A percentile compares a stretch with the other conserved stretches of the same genome.
phyloP scores from a whole-genome alignment of 1,284 basidiomycete species.

The Pseudozyma tsukubaensis region DNA sequence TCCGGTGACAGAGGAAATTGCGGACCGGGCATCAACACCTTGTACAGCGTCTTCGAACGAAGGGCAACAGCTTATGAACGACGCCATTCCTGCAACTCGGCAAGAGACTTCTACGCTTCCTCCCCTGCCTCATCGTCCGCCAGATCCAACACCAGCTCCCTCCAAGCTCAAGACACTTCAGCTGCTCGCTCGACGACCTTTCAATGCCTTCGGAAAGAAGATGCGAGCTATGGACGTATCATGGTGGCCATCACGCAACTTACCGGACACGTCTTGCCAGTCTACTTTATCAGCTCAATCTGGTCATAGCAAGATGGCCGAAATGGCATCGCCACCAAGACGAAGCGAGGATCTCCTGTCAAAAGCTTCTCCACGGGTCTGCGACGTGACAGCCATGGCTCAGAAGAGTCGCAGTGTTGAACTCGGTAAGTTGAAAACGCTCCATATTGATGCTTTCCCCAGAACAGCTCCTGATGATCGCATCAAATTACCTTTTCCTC shows the following conservation, averaged over 20 bases:
- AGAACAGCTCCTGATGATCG: neutral
- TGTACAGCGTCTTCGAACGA: no score
- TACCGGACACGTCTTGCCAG: neutral
- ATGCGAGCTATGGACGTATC: constrained; percentile 31
- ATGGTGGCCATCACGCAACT: constrained; percentile 31
- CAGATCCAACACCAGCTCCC: neutral
- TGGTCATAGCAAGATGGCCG: neutral
- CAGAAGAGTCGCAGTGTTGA: constrained; percentile 35
- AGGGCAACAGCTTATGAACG: no score
- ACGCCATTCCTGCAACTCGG: neutral
- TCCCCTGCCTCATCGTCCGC: neutral
- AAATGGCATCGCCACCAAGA: constrained; percentile 2
- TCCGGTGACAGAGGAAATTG: no score
- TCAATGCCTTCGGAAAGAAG: constrained; percentile 34
- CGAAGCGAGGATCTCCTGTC: constrained; percentile 39
- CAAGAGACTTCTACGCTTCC: neutral
- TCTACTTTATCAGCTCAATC: neutral
- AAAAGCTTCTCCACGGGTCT: constrained; percentile 20
- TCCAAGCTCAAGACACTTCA: constrained; percentile 40
- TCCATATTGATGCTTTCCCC: no score
- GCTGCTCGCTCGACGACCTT: constrained; percentile 30
- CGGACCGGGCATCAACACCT: no score
- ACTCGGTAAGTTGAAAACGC: neutral
- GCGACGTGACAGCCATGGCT: constrained; percentile 8
- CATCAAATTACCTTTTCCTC: neutral